These are phyloP conservation scores for Coriolopsis trogii DNA, from an alignment of 1,284 basidiomycete genomes.

Conservation along the genomic window DNA sequence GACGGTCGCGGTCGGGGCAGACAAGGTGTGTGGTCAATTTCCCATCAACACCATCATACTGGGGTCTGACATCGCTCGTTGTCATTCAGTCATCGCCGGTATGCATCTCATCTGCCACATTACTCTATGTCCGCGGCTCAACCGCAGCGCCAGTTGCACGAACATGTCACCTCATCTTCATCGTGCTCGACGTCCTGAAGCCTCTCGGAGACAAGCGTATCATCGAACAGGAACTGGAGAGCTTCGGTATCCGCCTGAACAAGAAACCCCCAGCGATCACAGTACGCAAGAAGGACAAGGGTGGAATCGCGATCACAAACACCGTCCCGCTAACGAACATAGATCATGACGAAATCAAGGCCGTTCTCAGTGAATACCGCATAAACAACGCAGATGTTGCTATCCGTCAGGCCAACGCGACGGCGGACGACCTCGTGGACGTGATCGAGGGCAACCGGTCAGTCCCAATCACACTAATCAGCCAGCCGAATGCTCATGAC, in stretches of 20 bases:
- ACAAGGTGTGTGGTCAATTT: constrained; percentile 64
- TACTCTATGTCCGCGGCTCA: background rate
- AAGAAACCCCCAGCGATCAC: constrained; percentile 91
- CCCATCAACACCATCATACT: background rate
- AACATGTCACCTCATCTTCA: constrained; percentile 98
- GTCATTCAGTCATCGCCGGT: constrained; percentile 83
- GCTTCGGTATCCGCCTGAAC: constrained; percentile 96
- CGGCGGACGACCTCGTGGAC: constrained; percentile 97
- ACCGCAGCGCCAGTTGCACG: constrained; percentile 73
- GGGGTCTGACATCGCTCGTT: constrained; percentile 5
- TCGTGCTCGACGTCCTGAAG: constrained; percentile 97
- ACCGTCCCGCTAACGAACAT: constrained; percentile 98
- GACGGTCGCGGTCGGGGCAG: constrained; percentile 98
- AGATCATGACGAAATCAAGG: constrained; percentile 95
- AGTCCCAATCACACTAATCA: constrained; percentile 12
- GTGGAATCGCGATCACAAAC: constrained; percentile 92
- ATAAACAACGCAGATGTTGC: constrained; percentile 91
- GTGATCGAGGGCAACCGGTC: constrained; percentile 92
- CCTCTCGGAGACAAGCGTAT: constrained; percentile 93
- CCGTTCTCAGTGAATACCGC: constrained; percentile 93
- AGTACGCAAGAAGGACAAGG: constrained; percentile 93
- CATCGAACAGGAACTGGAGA: constrained; percentile 93
- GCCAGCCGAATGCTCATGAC: background rate
- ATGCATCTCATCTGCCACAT: constrained; percentile 31
- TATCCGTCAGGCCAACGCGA: constrained; percentile 92